Evolutionary conservation across 2,329 filamentous ascomycete genomes (phyloP).

Genomic region (Fusarium solani-melongenae): DNA sequence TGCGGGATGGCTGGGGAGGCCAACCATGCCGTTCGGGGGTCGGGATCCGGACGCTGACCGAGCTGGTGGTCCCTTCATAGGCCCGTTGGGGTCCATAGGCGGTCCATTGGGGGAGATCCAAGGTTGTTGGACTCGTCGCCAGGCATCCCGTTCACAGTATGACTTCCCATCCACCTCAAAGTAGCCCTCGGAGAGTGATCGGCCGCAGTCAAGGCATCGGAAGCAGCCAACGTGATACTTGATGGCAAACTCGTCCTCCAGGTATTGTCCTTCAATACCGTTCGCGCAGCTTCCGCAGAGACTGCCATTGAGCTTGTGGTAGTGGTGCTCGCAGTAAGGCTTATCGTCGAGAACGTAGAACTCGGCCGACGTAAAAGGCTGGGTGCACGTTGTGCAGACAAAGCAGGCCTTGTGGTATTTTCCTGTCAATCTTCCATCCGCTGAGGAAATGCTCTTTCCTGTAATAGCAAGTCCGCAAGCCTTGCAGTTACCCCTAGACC

Average conservation of each 20-base stretch:
- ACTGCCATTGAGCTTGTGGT: constrained; percentile 90
- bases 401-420: constrained; percentile 97
- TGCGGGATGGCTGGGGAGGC: constrained; percentile 42
- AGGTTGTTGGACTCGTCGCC: constrained; percentile 60
- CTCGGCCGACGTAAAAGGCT: constrained; percentile 85
- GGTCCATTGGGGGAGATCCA: constrained; percentile 13
- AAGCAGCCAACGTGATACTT: constrained; percentile 94
- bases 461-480: constrained; percentile 82
- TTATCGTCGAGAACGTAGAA: constrained; percentile 92
- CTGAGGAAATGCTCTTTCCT: constrained; percentile 93
- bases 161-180: constrained; percentile 85
- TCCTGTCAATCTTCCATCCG: constrained; percentile 90
- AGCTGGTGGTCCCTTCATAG: constrained; percentile 26
- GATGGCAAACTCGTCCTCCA: constrained; percentile 80
- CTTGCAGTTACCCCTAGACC: constrained; percentile 81
- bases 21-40: constrained; percentile 39
- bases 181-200: constrained; percentile 83
- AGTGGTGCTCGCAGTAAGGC: constrained; percentile 92
- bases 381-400: constrained; percentile 84
- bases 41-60: constrained; percentile 34
- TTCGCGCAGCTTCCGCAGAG: constrained; percentile 82
- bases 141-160: constrained; percentile 90
- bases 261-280: constrained; percentile 93
- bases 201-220: constrained; percentile 81
- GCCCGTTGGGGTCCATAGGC: constrained; percentile 13